phyloP scores from a whole-genome alignment of 208 protist species.

The Leishmania tarentolae region DNA sequence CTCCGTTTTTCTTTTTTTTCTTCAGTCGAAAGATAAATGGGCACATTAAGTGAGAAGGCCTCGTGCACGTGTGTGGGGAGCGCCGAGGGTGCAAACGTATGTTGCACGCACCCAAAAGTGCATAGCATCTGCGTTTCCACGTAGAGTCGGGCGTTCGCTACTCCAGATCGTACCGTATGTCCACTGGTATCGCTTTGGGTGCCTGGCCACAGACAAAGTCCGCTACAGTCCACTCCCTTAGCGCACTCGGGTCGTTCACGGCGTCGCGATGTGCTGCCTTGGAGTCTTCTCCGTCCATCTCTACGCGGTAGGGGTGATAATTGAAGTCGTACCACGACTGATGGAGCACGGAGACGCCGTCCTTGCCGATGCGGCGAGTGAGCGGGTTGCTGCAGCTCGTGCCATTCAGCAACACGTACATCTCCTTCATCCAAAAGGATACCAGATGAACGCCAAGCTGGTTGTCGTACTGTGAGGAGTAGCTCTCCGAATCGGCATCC shows the following conservation, averaged over 20 bases:
- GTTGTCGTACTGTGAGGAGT: conserved; percentile 74
- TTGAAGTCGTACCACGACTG: conserved; percentile 72
- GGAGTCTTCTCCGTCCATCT: conserved; percentile 9
- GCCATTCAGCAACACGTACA: conserved; percentile 64
- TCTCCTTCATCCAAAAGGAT: conserved; percentile 93
- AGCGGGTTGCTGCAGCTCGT: conserved; percentile 50
- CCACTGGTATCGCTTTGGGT: conserved; percentile 21
- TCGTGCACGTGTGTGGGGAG: neutral
- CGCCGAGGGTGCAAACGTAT: neutral
- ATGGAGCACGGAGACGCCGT: conserved; percentile 37
- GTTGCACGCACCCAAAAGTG: neutral
- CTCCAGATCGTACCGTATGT: conserved; percentile 54
- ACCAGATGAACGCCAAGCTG: conserved; percentile 82
- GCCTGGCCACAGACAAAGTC: conserved; percentile 69
- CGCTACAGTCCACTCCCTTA: conserved; percentile 57
- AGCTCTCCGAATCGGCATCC: conserved; percentile 58
- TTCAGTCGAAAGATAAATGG: no score
- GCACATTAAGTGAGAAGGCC: no score
- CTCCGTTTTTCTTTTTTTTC: neutral
- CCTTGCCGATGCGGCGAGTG: conserved; percentile 8
- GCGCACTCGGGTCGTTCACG: conserved; percentile 52
- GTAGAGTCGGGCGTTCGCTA: neutral
- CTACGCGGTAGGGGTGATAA: conserved; percentile 41
- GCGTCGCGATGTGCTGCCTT: conserved; percentile 59
- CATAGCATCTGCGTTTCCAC: conserved; percentile 16